These are phyloP conservation scores for Taiozyma sp. DNA, from an alignment of 1,139 yeast genomes.

Conservation along the genomic window DNA sequence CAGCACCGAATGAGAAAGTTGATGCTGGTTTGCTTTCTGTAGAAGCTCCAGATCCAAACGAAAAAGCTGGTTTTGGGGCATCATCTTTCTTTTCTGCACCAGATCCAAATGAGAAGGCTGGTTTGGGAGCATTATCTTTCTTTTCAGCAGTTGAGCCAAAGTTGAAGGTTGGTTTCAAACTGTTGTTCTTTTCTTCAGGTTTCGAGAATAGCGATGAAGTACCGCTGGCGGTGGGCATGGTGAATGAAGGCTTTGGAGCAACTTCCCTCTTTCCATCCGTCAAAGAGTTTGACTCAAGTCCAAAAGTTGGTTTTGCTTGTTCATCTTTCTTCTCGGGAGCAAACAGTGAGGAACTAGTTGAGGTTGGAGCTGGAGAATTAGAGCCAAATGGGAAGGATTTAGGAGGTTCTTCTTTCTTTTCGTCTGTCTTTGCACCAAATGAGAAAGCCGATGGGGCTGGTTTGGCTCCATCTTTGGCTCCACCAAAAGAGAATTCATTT, in stretches of 20 bases:
- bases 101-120: slow-evolving; percentile 10
- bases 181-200: not conserved
- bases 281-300: slow-evolving; percentile 10
- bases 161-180: slow-evolving; percentile 8
- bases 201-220: not conserved
- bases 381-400: slow-evolving; percentile 9
- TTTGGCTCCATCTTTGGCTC: no score
- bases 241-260: not conserved
- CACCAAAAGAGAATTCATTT: slow-evolving; percentile 6
- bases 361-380: not conserved
- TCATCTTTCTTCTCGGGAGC: not conserved
- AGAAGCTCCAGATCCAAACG: no score
- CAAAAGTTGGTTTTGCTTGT: slow-evolving; percentile 2
- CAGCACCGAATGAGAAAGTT: no score
- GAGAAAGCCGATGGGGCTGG: not conserved
- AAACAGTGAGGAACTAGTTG: not conserved
- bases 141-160: slow-evolving; percentile 11
- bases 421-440: not conserved
- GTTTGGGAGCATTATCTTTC: slow-evolving; percentile 3
- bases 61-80: no score
- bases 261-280: not conserved
- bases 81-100: not conserved
- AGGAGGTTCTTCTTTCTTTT: not conserved
- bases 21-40: no score
- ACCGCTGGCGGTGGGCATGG: not conserved